Base-by-base conservation (phyloP, 2,329 filamentous ascomycete genomes). In the Phialocephala subalpina region DNA sequence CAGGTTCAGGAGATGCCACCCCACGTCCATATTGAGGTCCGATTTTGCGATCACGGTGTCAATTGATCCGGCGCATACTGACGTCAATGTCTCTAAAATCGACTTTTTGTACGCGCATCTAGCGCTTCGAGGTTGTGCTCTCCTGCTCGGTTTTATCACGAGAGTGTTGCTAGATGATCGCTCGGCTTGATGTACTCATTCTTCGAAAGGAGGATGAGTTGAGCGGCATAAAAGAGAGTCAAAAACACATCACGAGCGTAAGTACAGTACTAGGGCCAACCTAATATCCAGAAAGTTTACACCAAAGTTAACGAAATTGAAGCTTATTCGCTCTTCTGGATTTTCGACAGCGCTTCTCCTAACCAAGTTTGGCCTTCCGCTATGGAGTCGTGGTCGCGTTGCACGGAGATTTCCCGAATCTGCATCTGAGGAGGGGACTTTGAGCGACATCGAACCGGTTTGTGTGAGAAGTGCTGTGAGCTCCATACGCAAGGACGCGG, bases 51-150 rank as follows among this genome's bases (percentile, higher is more conserved):
- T 57, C 47, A 56, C 49, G 55, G 53, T 59, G 12, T 57, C 33
- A 60, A 55, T 66, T 60, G 59, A 66, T 60, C 55, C 9, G 59
- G 59, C 55, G 64, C 59, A 59, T 36, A 22, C 53, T 66, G 64
- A 66, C 60, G 64, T 66, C 64, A 62, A 59, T 59, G 63, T 58
- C 59, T 52, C 58, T 58, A 7, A 18, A 47, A 53, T 53, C 5
- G 18, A n/a, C 20, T 1, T 38, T 36, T 18, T 12, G 27, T 45
- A 33, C 47, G 62, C 58, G 62, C n/a, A 60, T 56, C 62, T 6
- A 57, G 55, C 18, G 55, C 20, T 52, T 60, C 27, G 35, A 14
- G 18, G 25, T 16, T 57, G 29, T 33, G 29, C 12, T 12, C 12
- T 42, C 12, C 12, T 38, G 18, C 3, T 42, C 18, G 12, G 5